Evolutionary conservation across 2,329 filamentous ascomycete genomes (phyloP).

Genomic region (Cladosporium sp.): DNA sequence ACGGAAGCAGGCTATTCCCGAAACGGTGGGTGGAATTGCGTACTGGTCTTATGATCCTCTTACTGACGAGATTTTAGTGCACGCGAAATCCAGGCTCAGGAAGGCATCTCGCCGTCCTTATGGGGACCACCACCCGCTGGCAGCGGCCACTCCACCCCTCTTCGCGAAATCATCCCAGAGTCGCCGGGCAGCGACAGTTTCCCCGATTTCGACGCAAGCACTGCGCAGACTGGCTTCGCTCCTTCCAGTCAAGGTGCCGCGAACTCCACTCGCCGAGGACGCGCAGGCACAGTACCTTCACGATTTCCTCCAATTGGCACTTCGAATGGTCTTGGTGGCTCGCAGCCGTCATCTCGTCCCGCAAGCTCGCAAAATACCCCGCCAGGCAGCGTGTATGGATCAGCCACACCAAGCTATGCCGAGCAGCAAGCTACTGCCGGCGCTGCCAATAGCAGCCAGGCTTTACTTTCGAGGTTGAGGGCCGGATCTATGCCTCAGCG

Average conservation of each 20-base stretch:
- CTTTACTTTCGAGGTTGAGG: conserved; percentile 76
- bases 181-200: conserved; percentile 90
- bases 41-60: background rate
- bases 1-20: conserved; percentile 76
- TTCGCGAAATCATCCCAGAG: conserved; percentile 96
- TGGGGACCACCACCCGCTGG: conserved; percentile 96
- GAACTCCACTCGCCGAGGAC: conserved; percentile 59
- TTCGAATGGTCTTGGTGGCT: conserved; percentile 44
- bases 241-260: conserved; percentile 20
- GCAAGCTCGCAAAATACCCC: conserved; percentile 51
- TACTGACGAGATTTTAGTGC: conserved; percentile 54
- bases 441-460: conserved; percentile 56
- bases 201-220: conserved; percentile 68
- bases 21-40: conserved; percentile 68
- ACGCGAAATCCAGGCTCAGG: conserved; percentile 93
- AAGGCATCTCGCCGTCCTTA: conserved; percentile 69
- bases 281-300: conserved; percentile 94
- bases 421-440: conserved; percentile 42
- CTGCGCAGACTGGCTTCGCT: conserved; percentile 21
- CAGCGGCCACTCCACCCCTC: conserved; percentile 90
- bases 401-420: conserved; percentile 28
- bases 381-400: conserved; percentile 74
- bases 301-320: conserved; percentile 77
- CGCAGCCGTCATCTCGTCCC: conserved; percentile 41
- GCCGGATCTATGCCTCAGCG: conserved; percentile 94